Conservation (phyloP, 768 basidiomycete genomes). For the Phanerodontia chrysosporium region DNA sequence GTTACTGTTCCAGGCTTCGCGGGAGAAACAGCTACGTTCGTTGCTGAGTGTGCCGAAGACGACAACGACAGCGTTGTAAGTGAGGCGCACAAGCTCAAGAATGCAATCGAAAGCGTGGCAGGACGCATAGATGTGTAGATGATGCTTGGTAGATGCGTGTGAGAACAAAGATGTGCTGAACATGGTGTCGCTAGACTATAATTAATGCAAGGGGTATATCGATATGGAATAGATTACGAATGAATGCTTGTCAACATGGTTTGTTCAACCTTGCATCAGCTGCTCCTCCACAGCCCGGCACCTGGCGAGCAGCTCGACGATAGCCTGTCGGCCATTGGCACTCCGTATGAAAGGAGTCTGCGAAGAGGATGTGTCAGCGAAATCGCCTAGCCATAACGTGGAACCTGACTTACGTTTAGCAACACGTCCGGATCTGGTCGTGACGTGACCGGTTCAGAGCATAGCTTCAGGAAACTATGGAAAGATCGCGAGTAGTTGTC, state of each 20-base stretch:
- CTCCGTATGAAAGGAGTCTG: constrained; percentile 65
- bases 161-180: constrained; percentile 2
- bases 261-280: constrained; percentile 16
- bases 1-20: constrained; percentile 51
- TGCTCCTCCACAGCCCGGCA: constrained; percentile 63
- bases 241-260: constrained; percentile 23
- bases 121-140: constrained; percentile 44
- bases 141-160: background rate
- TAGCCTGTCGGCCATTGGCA: constrained; percentile 64
- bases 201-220: constrained; percentile 22
- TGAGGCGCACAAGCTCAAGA: constrained; percentile 63
- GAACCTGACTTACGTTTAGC: constrained; percentile 49
- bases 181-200: constrained; percentile 10
- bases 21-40: constrained; percentile 79
- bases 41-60: constrained; percentile 84
- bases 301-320: constrained; percentile 60
- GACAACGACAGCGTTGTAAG: constrained; percentile 80
- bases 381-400: background rate
- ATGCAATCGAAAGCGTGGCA: constrained; percentile 66
- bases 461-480: constrained; percentile 67
- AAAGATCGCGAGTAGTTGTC: constrained; percentile 62
- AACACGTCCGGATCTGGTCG: constrained; percentile 58
- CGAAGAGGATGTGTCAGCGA: constrained; percentile 5
- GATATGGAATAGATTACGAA: constrained; percentile 21
- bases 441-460: constrained; percentile 53